Conservation (phyloP, 768 basidiomycete genomes). For the Leccinellum rugosiceps region DNA sequence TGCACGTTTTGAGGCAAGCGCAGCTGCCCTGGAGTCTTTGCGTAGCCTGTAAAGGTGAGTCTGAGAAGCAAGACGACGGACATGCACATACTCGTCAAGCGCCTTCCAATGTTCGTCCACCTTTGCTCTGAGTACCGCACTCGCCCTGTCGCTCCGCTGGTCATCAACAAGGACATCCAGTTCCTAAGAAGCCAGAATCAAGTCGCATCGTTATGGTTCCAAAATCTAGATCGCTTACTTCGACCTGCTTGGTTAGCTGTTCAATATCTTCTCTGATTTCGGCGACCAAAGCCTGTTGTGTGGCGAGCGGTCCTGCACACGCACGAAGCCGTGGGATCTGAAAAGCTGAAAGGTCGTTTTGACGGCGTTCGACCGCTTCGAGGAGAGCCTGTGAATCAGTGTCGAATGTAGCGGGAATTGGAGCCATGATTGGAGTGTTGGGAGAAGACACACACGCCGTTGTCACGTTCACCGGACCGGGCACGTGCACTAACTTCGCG, state of each 20-base stretch:
- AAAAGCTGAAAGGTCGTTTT: constrained; percentile 60
- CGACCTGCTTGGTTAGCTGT: constrained; percentile 57
- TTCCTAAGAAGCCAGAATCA: constrained; percentile 39
- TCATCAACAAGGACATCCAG: constrained; percentile 73
- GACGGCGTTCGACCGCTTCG: constrained; percentile 49
- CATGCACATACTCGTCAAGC: constrained; percentile 51
- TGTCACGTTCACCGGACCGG: not conserved
- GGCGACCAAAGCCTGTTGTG: constrained; percentile 71
- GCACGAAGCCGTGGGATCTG: constrained; percentile 72
- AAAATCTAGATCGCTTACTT: constrained; percentile 42
- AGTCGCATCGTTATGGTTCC: not conserved
- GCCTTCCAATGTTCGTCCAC: constrained; percentile 47
- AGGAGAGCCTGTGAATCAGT: constrained; percentile 51
- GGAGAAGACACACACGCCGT: not conserved
- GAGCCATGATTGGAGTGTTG: constrained; percentile 48
- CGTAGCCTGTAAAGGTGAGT: constrained; percentile 43
- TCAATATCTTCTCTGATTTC: constrained; percentile 79
- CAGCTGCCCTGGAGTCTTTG: constrained; percentile 61
- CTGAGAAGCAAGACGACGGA: not conserved
- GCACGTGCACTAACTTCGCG: not conserved
- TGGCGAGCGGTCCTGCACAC: constrained; percentile 64
- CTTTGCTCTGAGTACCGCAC: constrained; percentile 44
- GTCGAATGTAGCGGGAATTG: constrained; percentile 53
- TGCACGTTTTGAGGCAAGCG: constrained; percentile 68
- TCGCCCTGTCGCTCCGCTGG: constrained; percentile 54